Base-by-base conservation (phyloP, 495 filamentous ascomycete genomes). In the Rhypophila decipiens region DNA sequence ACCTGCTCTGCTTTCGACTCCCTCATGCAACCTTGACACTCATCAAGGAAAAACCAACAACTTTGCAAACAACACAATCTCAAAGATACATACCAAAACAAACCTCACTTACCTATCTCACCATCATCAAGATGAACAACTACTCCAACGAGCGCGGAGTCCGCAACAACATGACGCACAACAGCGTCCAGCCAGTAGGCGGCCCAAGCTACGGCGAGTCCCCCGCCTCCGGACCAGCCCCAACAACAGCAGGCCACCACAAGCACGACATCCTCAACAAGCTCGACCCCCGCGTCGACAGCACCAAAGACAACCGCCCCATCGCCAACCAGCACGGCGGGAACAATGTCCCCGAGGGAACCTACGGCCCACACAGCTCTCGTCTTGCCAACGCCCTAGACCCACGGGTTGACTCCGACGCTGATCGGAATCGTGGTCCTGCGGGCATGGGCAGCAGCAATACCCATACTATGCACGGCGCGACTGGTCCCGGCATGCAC, bases 221-320 rank as follows among this genome's bases (percentile, higher is more conserved):
- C 10, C 22, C 56, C 8, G 51, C 56, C 46, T 62, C 61, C 0
- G 62, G 62, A 18, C 57, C 62, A 1, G 62, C 62, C 2, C 55
- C 51, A 12, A 56, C 58, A 9, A 65, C 62, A 0, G 53, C 57
- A 4, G 75, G 75, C 12, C 77, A 72, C 22, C 78, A 80, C 63
- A 57, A 55, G 73, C 83, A 80, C 36, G 68, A 73, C 52, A 50
- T 87, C 31, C 59, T 86, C 50, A 77, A 87, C 72, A 88, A 87
- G 53, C 71, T 85, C 57, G 87, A 86, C 62, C 64, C 62, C 1
- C 44, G 49, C 39, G 75, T 86, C 39, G 80, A 77, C 66, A 56
- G 85, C 39, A 69, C 73, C 17, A 61, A 66, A 18, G 68, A 78
- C 59, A 58, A 72, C 44, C 36, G 44, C 3, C 46, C 57, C 15